Percentiles rank a stretch among this genome's conserved stretches.
phyloP scores from a whole-genome alignment of 495 filamentous ascomycete species.

The Penicillium crystallinum region DNA sequence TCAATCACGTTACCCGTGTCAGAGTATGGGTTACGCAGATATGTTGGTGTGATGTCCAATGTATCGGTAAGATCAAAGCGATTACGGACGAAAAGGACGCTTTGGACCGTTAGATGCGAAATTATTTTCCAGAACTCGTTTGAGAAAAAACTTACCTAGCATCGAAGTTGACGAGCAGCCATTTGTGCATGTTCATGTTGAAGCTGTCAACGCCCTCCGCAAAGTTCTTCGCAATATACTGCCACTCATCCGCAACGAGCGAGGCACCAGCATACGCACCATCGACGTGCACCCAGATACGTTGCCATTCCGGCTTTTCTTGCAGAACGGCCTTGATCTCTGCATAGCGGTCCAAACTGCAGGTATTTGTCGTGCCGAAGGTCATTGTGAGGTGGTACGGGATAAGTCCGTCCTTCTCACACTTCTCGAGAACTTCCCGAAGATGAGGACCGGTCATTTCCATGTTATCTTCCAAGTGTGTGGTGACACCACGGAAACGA shows the following conservation, averaged over 20 bases:
- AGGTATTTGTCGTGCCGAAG: conserved; percentile 82
- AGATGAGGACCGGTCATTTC: conserved; percentile 64
- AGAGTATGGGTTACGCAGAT: conserved; percentile 73
- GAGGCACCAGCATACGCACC: conserved; percentile 90
- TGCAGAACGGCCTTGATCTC: conserved; percentile 61
- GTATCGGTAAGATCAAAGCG: conserved; percentile 70
- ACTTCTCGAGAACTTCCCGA: conserved; percentile 54
- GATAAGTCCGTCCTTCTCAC: conserved; percentile 58
- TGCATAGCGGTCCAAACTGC: conserved; percentile 75
- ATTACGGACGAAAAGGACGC: conserved; percentile 71
- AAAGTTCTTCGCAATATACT: conserved; percentile 60
- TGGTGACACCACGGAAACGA: conserved; percentile 63
- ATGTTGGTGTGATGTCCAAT: conserved; percentile 76
- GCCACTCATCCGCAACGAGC: conserved; percentile 74
- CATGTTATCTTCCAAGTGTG: conserved; percentile 57
- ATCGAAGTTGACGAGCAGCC: conserved; percentile 94
- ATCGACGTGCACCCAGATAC: conserved; percentile 93
- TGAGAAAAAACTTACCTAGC: conserved; percentile 45
- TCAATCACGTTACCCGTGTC: conserved; percentile 86
- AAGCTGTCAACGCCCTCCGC: conserved; percentile 71
- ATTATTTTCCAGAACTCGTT: background rate
- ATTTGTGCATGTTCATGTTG: conserved; percentile 97
- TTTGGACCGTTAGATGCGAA: conserved; percentile 20
- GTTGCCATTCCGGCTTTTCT: conserved; percentile 51
- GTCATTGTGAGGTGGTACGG: conserved; percentile 87